Evolutionary conservation across 192 early-diverging fungal genomes (phyloP), one percentile per base, ranked within the genome.

Genomic region (Coemansia sp.): DNA sequence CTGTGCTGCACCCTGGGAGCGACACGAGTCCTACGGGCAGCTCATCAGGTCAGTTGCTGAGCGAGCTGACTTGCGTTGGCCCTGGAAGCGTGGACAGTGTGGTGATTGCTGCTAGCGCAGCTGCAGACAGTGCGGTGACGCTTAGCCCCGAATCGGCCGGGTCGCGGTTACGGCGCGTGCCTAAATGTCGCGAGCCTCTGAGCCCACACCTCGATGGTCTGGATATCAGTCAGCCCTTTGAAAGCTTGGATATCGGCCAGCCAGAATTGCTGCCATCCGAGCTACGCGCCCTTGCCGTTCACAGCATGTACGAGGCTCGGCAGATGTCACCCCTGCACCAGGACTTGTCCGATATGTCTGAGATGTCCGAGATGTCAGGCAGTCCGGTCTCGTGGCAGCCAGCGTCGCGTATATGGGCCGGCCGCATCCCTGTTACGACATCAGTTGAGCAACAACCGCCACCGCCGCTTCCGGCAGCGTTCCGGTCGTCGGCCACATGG

Each of bases 61-160:
- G 78, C 52, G 69, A 75, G 66, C 62, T 71, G 24, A 81, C 78
- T 14, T 59, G 51, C 47, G 59, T 81, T n/a, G 66, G 47, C 19
- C 69, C 62, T 17, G 73, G 38, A 11, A 75, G 72, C 54, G 17
- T 70, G 27, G 62, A 71, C 59, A 75, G 72, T 62, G 49, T 80
- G 19, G 77, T 80, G 39, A 32, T 74, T 58, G 77, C 66, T 2
- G 77, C 73, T 15, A 69, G 66, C 21, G 64, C 59, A 10, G 73
- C 78, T 1, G 69, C 72, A 5, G 66, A 72, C 53, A 81, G 78
- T 55, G 25, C 59, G 5, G 62, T 48, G 11, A 69, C 78, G 22
- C 60, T 81, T 41, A 81, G 72, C 62, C 78, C 73, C 4, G 64
- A 75, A 63, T 72, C 69, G 0, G 69, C 74, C 24, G 77, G 73